Percentiles rank a stretch among this genome's conserved stretches.
Evolutionary conservation across 192 early-diverging fungal species (phyloP).

Genomic region (Coemansia sp.): DNA sequence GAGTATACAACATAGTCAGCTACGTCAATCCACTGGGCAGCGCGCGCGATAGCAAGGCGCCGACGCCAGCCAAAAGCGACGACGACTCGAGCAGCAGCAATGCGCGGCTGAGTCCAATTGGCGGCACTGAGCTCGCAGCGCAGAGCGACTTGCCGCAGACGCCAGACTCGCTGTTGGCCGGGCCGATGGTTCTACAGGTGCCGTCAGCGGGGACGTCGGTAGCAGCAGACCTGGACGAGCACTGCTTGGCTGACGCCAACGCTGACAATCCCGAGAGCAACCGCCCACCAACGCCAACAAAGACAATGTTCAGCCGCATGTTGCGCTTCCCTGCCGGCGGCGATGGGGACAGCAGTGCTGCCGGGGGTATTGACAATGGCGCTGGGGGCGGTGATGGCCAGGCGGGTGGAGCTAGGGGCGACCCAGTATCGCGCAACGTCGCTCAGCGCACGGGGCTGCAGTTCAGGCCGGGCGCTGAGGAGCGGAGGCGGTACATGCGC

Average conservation of each 20-base stretch:
- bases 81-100: slow-evolving; percentile 5
- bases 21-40: slow-evolving; percentile 50
- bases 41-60: slow-evolving; percentile 1
- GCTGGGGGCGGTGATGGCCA: slow-evolving; percentile 23
- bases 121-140: background rate
- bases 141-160: slow-evolving; percentile 7
- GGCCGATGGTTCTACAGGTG: slow-evolving; percentile 33
- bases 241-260: slow-evolving; percentile 52
- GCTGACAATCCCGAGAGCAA: slow-evolving; percentile 57
- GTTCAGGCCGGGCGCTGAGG: slow-evolving; percentile 52
- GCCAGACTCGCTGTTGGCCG: slow-evolving; percentile 17
- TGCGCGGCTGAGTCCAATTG: background rate
- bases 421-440: slow-evolving; percentile 53
- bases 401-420: slow-evolving; percentile 22
- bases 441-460: slow-evolving; percentile 50
- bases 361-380: background rate
- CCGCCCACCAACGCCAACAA: slow-evolving; percentile 56
- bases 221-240: slow-evolving; percentile 54
- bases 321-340: slow-evolving; percentile 32
- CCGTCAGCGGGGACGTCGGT: slow-evolving; percentile 53
- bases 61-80: slow-evolving; percentile 7
- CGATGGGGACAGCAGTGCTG: background rate
- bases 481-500: slow-evolving; percentile 47
- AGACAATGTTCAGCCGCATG: slow-evolving; percentile 47
- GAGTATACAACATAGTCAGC: slow-evolving; percentile 49